Evolutionary conservation across 148 eudicot species (phyloP), one percentile per base, ranked within the genome.

Genomic region (Agrostemma githago): DNA sequence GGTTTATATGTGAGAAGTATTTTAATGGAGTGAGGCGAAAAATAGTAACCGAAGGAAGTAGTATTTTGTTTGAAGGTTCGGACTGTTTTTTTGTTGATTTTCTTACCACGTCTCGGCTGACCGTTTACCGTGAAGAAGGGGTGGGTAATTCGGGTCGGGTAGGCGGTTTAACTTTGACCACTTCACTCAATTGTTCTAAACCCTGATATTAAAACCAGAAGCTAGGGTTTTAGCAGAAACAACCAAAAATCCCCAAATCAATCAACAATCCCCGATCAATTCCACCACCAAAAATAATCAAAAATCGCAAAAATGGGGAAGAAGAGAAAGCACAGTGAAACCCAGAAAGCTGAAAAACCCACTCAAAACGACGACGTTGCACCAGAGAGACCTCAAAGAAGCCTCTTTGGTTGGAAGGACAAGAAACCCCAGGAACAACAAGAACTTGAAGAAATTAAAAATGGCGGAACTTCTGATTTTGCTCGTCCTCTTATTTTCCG

Each of bases 261-360:
- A 66, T n/a, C 12, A 4, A 15, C 0, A 1, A 16, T 5, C 41
- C 41, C 9, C 20, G 17, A 5, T 12, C 56, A 51, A 51, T 51
- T 10, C 56, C 11, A 15, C 16, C 56, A 51, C 14, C 56, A 51
- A 51, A 26, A 26, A 26, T 0, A 26, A 8, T 48, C 54, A 48
- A 12, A 15, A 17, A 10, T 26, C 9, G 4, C 10, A 2, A 12
- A 10, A 1, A 93, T 93, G 98, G 97, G 85, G 61, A 93, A 86
- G 84, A 93, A 93, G 87, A 79, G 98, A 81, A 93, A 90, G 79
- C 98, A 90, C 59, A 77, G 66, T 14, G 96, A 90, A 72, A 37
- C 79, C 7, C 86, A 77, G 41, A 74, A 78, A 39, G 26, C 64
- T 34, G 80, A 73, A 16, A 73, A 44, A 39, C 64, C 51, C 20